Base-by-base conservation (phyloP, 2,329 filamentous ascomycete genomes). In the Phaeomoniella chlamydospora region DNA sequence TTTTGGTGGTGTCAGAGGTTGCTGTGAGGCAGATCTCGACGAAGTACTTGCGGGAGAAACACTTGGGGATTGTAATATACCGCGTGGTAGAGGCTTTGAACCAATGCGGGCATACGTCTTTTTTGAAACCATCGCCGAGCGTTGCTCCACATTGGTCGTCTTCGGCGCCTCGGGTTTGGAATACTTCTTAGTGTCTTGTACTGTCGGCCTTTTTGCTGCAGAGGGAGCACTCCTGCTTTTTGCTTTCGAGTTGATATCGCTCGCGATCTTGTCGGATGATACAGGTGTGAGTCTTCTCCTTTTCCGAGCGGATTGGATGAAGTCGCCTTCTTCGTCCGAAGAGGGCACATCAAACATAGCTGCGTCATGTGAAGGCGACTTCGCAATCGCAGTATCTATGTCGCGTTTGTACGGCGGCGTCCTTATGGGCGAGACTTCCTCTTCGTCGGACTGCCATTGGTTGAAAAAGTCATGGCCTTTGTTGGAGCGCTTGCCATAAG, bases 401-500 rank as follows among this genome's bases (percentile, higher is more conserved):
- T 26, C 22, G 22, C 22, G 22, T 9, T 6, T 26, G n/a, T 26
- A 26, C 6, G 22, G 22, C 22, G 22, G 22, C n/a, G 22, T 26
- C n/a, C 22, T 26, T n/a, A 26, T n/a, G n/a, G n/a, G n/a, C 6
- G 22, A 26, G 9, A 26, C 9, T 9, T 26, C n/a, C n/a, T 26
- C 9, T 18, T 34, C 32, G 12, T 34, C 32, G 9, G 15, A 12
- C 10, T 34, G 14, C 11, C 16, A 13, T 17, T 34, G 18, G 18
- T 18, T 18, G 16, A 34, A 34, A n/a, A 34, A 16, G 10, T 36
- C 14, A 15, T 38, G 26, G 12, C n/a, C 22, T 18, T 14, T 15
- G 29, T 35, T 47, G 16, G 41, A 37, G 18, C 46, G 39, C 42
- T 55, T 57, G 37, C 58, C 56, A 41, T 62, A 62, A 6, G 57